A percentile compares a stretch with the other conserved stretches of the same genome.
Evolutionary conservation across 2,329 filamentous ascomycete species (phyloP).

Genomic region (Phialemonium atrogriseum): DNA sequence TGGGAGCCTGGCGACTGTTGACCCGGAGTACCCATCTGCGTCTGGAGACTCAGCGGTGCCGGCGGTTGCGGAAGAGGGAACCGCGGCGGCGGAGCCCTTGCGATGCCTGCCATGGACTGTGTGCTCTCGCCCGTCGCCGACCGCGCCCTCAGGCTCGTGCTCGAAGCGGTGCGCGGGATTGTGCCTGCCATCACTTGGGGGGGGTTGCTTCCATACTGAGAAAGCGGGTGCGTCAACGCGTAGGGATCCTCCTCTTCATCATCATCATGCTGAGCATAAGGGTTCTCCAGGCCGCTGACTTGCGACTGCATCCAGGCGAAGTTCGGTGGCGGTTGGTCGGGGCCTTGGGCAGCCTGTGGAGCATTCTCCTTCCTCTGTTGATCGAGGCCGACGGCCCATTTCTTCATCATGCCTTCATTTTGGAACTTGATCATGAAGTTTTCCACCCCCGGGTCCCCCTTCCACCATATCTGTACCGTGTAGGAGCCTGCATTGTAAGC

Average conservation of each 20-base stretch:
- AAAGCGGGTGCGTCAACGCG: conserved; percentile 22
- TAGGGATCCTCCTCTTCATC: conserved; percentile 45
- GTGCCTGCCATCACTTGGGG: conserved; percentile 25
- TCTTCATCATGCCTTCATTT: conserved; percentile 87
- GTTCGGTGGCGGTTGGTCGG: conserved; percentile 53
- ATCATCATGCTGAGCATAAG: conserved; percentile 62
- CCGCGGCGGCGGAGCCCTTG: conserved; percentile 56
- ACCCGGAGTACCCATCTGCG: conserved; percentile 28
- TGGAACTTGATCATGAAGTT: conserved; percentile 92
- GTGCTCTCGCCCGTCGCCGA: conserved; percentile 67
- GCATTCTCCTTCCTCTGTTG: conserved; percentile 60
- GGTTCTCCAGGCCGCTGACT: conserved; percentile 64
- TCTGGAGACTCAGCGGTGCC: conserved; percentile 61
- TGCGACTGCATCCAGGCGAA: conserved; percentile 74
- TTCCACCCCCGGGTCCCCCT: conserved; percentile 88
- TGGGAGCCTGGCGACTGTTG: conserved; percentile 52
- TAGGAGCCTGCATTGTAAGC: conserved; percentile 64
- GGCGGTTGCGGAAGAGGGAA: conserved; percentile 59
- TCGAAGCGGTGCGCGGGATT: conserved; percentile 63
- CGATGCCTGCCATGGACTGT: conserved; percentile 47
- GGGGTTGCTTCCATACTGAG: conserved; percentile 21
- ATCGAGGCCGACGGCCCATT: conserved; percentile 78
- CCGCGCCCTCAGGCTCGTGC: conserved; percentile 63
- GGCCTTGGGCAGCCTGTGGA: conserved; percentile 35
- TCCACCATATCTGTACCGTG: conserved; percentile 97